phyloP scores from a whole-genome alignment of 257 asterid species.

The Solanum gracilifrons region DNA sequence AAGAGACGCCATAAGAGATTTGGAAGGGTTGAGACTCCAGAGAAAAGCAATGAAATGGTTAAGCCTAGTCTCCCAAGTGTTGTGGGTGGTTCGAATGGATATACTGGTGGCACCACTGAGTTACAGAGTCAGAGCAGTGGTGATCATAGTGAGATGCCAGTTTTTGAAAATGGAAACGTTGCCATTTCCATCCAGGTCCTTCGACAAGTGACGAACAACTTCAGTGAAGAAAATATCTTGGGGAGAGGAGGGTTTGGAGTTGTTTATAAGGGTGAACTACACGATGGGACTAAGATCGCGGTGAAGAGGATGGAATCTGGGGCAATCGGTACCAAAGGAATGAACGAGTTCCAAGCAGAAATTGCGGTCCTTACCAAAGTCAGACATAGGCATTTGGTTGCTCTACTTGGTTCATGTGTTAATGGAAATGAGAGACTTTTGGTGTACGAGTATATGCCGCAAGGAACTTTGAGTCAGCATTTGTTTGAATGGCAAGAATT shows the following conservation, averaged over 20 bases:
- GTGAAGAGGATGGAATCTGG: constrained; percentile 96
- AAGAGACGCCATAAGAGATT: constrained; percentile 43
- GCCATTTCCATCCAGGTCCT: constrained; percentile 67
- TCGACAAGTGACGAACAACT: constrained; percentile 75
- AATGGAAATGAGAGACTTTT: constrained; percentile 86
- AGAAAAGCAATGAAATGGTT: constrained; percentile 47
- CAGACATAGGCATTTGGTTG: constrained; percentile 88
- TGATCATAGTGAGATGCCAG: constrained; percentile 54
- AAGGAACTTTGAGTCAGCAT: constrained; percentile 81
- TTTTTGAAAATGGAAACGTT: constrained; percentile 68
- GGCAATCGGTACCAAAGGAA: constrained; percentile 78
- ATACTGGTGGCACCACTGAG: constrained; percentile 39
- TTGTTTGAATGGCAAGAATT: constrained; percentile 66
- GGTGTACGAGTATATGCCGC: constrained; percentile 95
- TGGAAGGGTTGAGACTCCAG: constrained; percentile 43
- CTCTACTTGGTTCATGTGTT: constrained; percentile 79
- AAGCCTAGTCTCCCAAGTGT: constrained; percentile 26
- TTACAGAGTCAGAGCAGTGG: constrained; percentile 73
- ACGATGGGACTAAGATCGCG: constrained; percentile 90
- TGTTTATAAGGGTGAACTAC: constrained; percentile 81
- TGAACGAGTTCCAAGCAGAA: constrained; percentile 91
- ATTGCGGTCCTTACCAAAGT: constrained; percentile 91
- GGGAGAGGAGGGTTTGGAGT: constrained; percentile 94
- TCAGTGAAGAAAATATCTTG: constrained; percentile 52
- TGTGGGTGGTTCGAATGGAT: constrained; percentile 24